A percentile compares a stretch with the other conserved stretches of the same genome.
phyloP scores from a whole-genome alignment of 768 basidiomycete species.

The Pleurotus djamor region DNA sequence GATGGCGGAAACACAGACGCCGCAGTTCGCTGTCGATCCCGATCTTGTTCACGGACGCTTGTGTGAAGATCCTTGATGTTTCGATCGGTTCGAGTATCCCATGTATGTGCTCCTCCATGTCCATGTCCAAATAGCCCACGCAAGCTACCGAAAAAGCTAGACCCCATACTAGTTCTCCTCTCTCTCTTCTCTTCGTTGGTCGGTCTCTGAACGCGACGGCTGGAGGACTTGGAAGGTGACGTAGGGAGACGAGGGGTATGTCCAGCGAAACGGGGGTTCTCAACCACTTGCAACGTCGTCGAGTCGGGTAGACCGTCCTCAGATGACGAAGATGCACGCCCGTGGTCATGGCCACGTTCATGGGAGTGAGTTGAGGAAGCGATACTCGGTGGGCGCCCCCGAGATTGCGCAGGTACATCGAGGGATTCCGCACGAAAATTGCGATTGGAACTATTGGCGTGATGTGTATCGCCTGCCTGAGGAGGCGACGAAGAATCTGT shows the following conservation, averaged over 20 bases:
- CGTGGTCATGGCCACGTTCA: constrained; percentile 11
- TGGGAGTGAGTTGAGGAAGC: no score
- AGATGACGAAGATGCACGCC: constrained; percentile 29
- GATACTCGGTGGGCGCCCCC: no score
- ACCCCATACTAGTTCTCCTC: background rate
- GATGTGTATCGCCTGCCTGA: background rate
- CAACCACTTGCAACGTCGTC: constrained; percentile 41
- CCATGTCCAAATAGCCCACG: constrained; percentile 36
- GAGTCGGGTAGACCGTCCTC: constrained; percentile 20
- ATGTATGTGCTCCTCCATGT: constrained; percentile 8
- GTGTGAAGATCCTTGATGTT: constrained; percentile 15
- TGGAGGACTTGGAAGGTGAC: background rate
- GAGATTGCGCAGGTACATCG: background rate
- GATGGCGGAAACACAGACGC: background rate
- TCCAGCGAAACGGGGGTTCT: constrained; percentile 47
- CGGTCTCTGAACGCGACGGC: background rate
- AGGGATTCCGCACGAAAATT: constrained; percentile 13
- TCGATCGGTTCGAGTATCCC: constrained; percentile 21
- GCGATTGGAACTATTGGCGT: background rate
- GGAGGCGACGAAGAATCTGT: constrained; percentile 19
- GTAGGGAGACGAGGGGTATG: no score
- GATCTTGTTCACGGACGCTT: background rate
- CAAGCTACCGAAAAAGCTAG: constrained; percentile 41
- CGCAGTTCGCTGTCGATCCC: no score
- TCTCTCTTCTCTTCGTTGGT: background rate